Base-by-base conservation (phyloP, 495 filamentous ascomycete species). In the Durotheca rogersii region DNA sequence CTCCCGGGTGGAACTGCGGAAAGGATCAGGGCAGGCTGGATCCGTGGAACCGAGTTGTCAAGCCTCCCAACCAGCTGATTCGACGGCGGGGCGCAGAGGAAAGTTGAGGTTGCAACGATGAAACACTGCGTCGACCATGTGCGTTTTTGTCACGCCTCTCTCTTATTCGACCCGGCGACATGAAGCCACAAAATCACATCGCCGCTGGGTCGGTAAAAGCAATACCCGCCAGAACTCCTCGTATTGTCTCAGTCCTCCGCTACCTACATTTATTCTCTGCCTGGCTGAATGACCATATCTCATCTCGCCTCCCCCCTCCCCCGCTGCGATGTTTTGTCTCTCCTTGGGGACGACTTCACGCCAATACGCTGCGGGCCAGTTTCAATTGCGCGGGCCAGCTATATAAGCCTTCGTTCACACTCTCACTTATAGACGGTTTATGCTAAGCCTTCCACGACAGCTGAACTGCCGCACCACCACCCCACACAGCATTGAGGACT, bases 21-120 rank as follows among this genome's bases (percentile, higher is more conserved):
- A 23, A 54, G 31, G 49, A 18, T 35, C 32, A 33, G 41, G 46
- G 25, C 16, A 10, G 34, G 40, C 56, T 23, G 42, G 41, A 29
- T 33, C 12, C 33, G 41, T 56, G 56, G 51, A 27, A 2, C 56
- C 29, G 5, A 35, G 12, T 11, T 6, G 34, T 47, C 41, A 51
- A 60, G 47, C 37, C 51, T 52, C 54, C 45, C 49, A 41, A 14
- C 18, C 41, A 15, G 34, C 31, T 23, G 3, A 59, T 59, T 59
- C 41, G 56, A 47, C 48, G 38, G 20, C 36, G 48, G 36, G 44
- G 40, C 39, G 30, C 12, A 2, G 33, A 32, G 15, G 44, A 27
- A 36, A 21, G 39, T 44, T 48, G 30, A 37, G 33, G 32, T 44
- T 44, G 42, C 38, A 33, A 20, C 36, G 14, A 23, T 39, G 18